Percentiles rank a stretch among this genome's conserved stretches.
Conservation (phyloP, 179 eudicot species). For the Corrigiola litoralis region DNA sequence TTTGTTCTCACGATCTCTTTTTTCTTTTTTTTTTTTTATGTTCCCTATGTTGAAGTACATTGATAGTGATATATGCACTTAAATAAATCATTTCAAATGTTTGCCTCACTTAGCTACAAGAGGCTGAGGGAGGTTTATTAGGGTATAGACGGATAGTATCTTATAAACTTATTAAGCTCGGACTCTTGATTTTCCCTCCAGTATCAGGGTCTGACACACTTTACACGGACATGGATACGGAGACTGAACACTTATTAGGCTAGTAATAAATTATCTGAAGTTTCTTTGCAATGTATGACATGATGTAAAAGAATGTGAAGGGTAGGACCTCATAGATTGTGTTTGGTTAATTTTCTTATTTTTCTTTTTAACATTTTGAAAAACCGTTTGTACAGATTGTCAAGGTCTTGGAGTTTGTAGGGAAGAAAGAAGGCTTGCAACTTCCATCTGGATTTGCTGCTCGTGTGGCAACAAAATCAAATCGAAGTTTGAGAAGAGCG, state of each 20-base stretch:
- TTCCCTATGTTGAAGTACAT: background rate
- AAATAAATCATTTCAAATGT: background rate
- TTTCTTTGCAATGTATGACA: background rate
- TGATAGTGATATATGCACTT: background rate
- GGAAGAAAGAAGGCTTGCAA: conserved; percentile 80
- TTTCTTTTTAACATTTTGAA: background rate
- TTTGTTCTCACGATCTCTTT: too few relatives aligned
- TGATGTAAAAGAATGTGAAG: background rate
- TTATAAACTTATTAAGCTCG: too few relatives aligned
- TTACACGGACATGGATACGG: too few relatives aligned
- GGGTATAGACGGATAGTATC: background rate
- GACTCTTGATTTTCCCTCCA: too few relatives aligned
- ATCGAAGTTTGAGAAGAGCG: conserved; percentile 87
- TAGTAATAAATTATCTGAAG: background rate
- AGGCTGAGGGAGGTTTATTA: background rate
- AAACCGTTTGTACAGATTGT: conserved; percentile 49
- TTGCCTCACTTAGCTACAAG: background rate
- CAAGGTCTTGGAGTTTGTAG: conserved; percentile 77
- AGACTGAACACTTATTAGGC: background rate
- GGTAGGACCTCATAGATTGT: background rate
- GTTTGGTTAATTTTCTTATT: background rate
- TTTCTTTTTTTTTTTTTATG: too few relatives aligned
- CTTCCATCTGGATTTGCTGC: conserved; percentile 74
- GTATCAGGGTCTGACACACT: too few relatives aligned
- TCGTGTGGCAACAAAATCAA: conserved; percentile 79